These are phyloP conservation scores for Anastatica hierochuntica DNA, from an alignment of 345 rosid genomes.

Conservation along the genomic window DNA sequence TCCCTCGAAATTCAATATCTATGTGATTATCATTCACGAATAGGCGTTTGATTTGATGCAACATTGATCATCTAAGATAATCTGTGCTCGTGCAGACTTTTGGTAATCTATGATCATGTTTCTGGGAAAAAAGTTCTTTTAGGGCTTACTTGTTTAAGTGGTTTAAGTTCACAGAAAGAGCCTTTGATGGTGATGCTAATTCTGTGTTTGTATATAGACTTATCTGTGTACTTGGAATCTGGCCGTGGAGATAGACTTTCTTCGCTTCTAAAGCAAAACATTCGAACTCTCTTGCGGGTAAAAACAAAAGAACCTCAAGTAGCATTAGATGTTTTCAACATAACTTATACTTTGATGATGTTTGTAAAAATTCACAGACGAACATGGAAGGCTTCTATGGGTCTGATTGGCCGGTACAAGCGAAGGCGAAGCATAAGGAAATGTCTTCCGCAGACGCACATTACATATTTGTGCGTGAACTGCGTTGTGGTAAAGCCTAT, in stretches of 20 bases:
- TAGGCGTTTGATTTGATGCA: neutral
- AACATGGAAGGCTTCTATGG: constrained; percentile 77
- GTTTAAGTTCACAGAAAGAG: too few species aligned
- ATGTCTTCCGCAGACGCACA: constrained; percentile 68
- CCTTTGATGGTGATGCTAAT: too few species aligned
- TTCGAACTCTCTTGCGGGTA: constrained; percentile 61
- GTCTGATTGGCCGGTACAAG: constrained; percentile 62
- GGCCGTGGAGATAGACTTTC: constrained; percentile 67
- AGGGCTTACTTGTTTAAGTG: too few species aligned
- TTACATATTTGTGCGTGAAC: constrained; percentile 47
- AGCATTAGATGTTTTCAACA: neutral
- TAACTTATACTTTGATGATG: neutral
- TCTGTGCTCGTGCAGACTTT: too few species aligned
- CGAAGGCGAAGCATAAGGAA: constrained; percentile 70
- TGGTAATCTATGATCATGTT: too few species aligned
- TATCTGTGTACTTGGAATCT: constrained; percentile 48
- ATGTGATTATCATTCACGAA: neutral
- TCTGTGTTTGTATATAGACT: too few species aligned
- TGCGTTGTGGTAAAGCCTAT: constrained; percentile 14
- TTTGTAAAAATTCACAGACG: constrained; percentile 25
- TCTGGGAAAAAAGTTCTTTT: too few species aligned
- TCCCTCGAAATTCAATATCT: too few species aligned
- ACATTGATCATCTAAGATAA: too few species aligned
- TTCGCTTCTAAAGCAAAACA: constrained; percentile 36
- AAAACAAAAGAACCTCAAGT: too few species aligned